phyloP scores from a whole-genome alignment of 208 protist species.

The Leishmania martiniquensis region DNA sequence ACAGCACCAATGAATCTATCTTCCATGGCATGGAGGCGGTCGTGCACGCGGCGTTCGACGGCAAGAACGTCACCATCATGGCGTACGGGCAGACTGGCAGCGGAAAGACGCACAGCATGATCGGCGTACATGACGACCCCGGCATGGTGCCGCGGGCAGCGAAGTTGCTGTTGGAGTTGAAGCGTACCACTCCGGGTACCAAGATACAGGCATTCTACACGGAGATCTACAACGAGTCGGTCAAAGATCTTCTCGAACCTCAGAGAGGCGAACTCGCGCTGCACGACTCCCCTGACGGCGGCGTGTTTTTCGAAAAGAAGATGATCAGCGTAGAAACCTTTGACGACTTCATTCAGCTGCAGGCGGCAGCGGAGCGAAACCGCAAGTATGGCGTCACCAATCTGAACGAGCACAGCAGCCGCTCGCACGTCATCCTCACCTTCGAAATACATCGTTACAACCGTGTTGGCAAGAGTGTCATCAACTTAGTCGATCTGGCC shows the following conservation, averaged over 20 bases:
- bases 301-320: constrained; percentile 47
- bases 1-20: constrained; percentile 73
- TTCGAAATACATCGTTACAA: constrained; percentile 48
- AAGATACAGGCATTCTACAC: constrained; percentile 72
- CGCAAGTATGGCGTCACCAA: constrained; percentile 89
- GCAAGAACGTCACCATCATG: constrained; percentile 81
- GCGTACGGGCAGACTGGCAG: constrained; percentile 93
- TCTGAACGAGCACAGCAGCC: constrained; percentile 87
- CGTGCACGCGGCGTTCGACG: constrained; percentile 78
- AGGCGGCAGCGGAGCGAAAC: constrained; percentile 67
- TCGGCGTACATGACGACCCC: constrained; percentile 54
- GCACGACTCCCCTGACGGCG: constrained; percentile 53
- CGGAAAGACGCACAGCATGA: constrained; percentile 93
- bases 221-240: constrained; percentile 89
- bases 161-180: constrained; percentile 67
- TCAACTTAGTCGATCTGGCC: constrained; percentile 93
- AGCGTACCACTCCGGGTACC: constrained; percentile 43
- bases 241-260: constrained; percentile 76
- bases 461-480: constrained; percentile 50
- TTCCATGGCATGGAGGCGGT: constrained; percentile 82
- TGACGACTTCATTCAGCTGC: constrained; percentile 70
- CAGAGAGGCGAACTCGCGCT: constrained; percentile 40
- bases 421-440: constrained; percentile 53
- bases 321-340: constrained; percentile 61
- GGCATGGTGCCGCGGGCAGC: constrained; percentile 57